These are phyloP conservation scores for Phlebiopsis flavidoalba DNA, from an alignment of 768 basidiomycete genomes.

Conservation along the genomic window DNA sequence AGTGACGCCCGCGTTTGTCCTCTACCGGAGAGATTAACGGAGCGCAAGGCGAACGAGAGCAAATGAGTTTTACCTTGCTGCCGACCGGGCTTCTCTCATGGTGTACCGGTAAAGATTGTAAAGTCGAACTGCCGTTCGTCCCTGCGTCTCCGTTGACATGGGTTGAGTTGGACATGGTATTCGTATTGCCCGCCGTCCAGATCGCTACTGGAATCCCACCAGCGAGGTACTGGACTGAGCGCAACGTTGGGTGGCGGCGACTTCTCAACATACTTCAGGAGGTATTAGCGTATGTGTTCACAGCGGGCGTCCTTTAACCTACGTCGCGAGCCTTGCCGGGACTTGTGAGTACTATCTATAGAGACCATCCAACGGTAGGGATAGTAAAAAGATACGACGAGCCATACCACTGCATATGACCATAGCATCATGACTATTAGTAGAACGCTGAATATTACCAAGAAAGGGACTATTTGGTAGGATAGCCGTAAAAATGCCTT, in stretches of 20 bases:
- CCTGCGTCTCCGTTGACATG: neutral
- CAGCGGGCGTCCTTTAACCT: slow-evolving; percentile 20
- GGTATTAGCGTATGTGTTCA: neutral
- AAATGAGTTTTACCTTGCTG: slow-evolving; percentile 1
- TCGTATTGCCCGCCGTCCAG: slow-evolving; percentile 16
- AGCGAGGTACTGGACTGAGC: slow-evolving; percentile 11
- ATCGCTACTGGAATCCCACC: slow-evolving; percentile 20
- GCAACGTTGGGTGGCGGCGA: slow-evolving; percentile 14
- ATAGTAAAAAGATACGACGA: neutral
- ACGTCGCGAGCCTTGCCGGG: slow-evolving; percentile 71
- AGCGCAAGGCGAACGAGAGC: neutral
- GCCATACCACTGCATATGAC: slow-evolving; percentile 69
- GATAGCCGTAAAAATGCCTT: neutral
- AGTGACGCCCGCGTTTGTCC: slow-evolving; percentile 14
- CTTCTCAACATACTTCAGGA: slow-evolving; percentile 21
- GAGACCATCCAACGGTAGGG: neutral
- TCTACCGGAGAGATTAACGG: neutral
- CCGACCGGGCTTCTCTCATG: neutral
- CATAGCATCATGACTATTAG: slow-evolving; percentile 72
- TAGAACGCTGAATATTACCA: slow-evolving; percentile 59
- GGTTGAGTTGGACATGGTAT: neutral
- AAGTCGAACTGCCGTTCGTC: neutral
- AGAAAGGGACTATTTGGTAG: slow-evolving; percentile 50
- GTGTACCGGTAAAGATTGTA: neutral
- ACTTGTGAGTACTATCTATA: slow-evolving; percentile 56